These are phyloP conservation scores for Eragrostis tef DNA, from an alignment of 202 grass and related monocot genomes.

Conservation along the genomic window DNA sequence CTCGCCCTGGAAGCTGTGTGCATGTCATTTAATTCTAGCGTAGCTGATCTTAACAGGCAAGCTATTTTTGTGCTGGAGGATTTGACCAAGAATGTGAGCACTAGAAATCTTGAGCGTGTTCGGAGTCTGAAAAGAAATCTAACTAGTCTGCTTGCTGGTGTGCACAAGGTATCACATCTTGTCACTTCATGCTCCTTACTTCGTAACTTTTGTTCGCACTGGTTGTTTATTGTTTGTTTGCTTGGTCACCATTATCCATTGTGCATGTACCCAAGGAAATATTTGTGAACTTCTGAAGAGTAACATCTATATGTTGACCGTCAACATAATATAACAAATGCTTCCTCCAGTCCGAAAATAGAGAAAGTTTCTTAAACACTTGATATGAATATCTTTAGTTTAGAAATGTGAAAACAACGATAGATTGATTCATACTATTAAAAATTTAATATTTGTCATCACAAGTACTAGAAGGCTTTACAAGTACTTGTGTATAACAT, in stretches of 20 bases:
- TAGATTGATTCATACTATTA: too few relatives aligned
- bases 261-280: background rate
- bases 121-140: conserved; percentile 67
- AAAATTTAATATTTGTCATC: too few relatives aligned
- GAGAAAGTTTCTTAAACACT: background rate
- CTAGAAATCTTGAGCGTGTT: conserved; percentile 68
- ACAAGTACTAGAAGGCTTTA: too few relatives aligned
- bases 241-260: too few relatives aligned
- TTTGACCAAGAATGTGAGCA: conserved; percentile 64
- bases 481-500: background rate
- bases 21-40: conserved; percentile 52
- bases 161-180: conserved; percentile 67
- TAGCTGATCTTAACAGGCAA: conserved; percentile 61
- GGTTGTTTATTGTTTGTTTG: too few relatives aligned
- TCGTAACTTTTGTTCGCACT: too few relatives aligned
- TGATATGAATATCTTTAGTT: too few relatives aligned
- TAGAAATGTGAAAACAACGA: too few relatives aligned
- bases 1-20: conserved; percentile 72
- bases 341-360: background rate
- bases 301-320: background rate
- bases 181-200: background rate
- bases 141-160: conserved; percentile 59
- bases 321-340: background rate
- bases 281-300: background rate
- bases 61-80: conserved; percentile 68